Percentiles rank a stretch among this genome's conserved stretches.
Conservation (phyloP, 2,329 filamentous ascomycete species). For the Arthrocladium fulminans region DNA sequence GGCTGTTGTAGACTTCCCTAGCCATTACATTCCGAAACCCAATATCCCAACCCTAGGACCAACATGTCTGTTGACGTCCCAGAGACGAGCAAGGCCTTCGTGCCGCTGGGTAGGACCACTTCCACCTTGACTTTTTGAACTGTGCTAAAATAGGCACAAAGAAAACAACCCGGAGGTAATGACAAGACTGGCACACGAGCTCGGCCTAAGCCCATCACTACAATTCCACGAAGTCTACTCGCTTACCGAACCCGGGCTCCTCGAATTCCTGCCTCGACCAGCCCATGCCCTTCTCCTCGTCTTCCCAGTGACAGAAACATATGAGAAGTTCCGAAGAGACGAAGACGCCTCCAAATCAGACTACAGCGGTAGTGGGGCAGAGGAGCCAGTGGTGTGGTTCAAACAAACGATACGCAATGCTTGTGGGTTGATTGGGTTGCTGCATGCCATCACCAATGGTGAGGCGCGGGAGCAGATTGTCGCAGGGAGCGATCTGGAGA, state of each 20-base stretch:
- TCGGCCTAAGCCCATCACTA: constrained; percentile 71
- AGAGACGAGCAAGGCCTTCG: constrained; percentile 38
- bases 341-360: constrained; percentile 59
- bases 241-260: constrained; percentile 73
- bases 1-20: background rate
- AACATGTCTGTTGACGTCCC: constrained; percentile 28
- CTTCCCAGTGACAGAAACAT: constrained; percentile 72
- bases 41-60: background rate
- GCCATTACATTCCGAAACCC: no score
- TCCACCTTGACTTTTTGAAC: background rate
- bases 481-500: constrained; percentile 37
- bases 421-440: constrained; percentile 78
- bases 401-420: constrained; percentile 90
- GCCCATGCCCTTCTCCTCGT: constrained; percentile 83
- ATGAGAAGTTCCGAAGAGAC: constrained; percentile 64
- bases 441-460: constrained; percentile 77
- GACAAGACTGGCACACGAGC: constrained; percentile 68
- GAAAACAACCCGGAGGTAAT: constrained; percentile 82
- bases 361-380: constrained; percentile 59
- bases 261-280: constrained; percentile 80
- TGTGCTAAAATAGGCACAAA: constrained; percentile 23
- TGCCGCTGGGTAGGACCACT: constrained; percentile 23
- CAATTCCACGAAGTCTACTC: constrained; percentile 87
- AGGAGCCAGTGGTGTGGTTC: constrained; percentile 83
- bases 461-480: constrained; percentile 55